Evolutionary conservation across 129 eudicot genomes (phyloP).

Genomic region (Artemisia argyi): DNA sequence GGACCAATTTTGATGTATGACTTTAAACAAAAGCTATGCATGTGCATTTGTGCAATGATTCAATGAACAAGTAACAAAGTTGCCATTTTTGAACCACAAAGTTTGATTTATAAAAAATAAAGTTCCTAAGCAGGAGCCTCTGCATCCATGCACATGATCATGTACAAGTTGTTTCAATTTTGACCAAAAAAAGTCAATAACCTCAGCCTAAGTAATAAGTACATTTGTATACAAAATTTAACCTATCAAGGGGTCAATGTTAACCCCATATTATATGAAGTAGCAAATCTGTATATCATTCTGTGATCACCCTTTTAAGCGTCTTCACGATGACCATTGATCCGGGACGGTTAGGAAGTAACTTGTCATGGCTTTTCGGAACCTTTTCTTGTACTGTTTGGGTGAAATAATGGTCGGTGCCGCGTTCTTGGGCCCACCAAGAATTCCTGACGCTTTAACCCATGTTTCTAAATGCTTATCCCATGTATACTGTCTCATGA

Average conservation of each 20-base stretch:
- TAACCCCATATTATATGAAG: not conserved
- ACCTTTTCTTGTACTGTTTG: conserved; percentile 90
- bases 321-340: conserved; percentile 70
- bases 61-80: not conserved
- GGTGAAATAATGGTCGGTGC: conserved; percentile 93
- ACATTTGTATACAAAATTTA: conserved; percentile 25
- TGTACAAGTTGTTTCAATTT: conserved; percentile 10
- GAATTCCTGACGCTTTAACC: conserved; percentile 96
- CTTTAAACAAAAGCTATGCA: conserved; percentile 12
- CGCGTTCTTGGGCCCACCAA: conserved; percentile 93
- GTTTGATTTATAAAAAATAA: not conserved
- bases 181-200: conserved; percentile 15
- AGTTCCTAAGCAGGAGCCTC: not conserved
- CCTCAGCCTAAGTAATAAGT: conserved; percentile 2
- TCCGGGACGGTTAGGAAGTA: conserved; percentile 91
- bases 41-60: not conserved
- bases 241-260: conserved; percentile 22
- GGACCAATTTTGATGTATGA: not conserved
- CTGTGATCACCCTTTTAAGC: not conserved
- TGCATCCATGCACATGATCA: not conserved
- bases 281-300: conserved; percentile 7
- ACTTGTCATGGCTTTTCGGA: conserved; percentile 93
- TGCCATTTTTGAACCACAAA: conserved; percentile 4
- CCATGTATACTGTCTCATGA: conserved; percentile 97
- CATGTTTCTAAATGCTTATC: conserved; percentile 98